Percentiles rank a stretch among this genome's conserved stretches.
These are phyloP conservation scores for Amanita rubescens DNA, from an alignment of 768 basidiomycete genomes.

Conservation along the genomic window DNA sequence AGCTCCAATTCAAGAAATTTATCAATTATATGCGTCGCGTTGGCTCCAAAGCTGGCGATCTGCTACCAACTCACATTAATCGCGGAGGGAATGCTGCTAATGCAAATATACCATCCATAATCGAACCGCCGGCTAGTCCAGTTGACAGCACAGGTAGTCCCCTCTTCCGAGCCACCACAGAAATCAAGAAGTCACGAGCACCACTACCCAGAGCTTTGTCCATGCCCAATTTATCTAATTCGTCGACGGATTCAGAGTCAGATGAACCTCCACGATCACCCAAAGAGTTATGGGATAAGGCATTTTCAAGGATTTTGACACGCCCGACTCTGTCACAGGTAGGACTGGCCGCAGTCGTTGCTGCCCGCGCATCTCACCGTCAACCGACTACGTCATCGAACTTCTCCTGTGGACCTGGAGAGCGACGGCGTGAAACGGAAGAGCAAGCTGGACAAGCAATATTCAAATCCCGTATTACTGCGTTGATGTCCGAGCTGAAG, in stretches of 20 bases:
- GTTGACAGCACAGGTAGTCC: background rate
- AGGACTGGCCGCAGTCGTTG: conserved; percentile 4
- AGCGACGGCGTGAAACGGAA: conserved; percentile 19
- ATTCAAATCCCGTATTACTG: conserved; percentile 45
- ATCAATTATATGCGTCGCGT: background rate
- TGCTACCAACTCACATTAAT: conserved; percentile 3
- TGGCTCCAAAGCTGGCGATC: background rate
- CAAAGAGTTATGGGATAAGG: conserved; percentile 11
- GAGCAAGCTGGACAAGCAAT: conserved; percentile 28
- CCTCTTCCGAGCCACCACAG: conserved; percentile 1
- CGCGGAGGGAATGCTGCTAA: background rate
- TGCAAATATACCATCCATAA: background rate
- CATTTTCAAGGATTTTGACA: conserved; percentile 3
- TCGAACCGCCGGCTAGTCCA: background rate
- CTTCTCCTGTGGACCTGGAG: conserved; percentile 14
- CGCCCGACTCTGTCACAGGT: conserved; percentile 5
- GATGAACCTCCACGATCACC: conserved; percentile 4
- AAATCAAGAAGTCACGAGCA: background rate
- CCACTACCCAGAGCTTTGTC: conserved; percentile 6
- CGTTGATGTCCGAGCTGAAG: conserved; percentile 48
- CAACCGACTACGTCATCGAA: conserved; percentile 29
- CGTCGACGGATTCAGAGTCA: background rate
- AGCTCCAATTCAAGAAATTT: background rate
- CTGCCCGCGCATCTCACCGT: conserved; percentile 20
- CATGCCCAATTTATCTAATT: conserved; percentile 6